Base-by-base conservation (phyloP, 805 yeast genomes). In the Zygoascus bituminiphila region DNA sequence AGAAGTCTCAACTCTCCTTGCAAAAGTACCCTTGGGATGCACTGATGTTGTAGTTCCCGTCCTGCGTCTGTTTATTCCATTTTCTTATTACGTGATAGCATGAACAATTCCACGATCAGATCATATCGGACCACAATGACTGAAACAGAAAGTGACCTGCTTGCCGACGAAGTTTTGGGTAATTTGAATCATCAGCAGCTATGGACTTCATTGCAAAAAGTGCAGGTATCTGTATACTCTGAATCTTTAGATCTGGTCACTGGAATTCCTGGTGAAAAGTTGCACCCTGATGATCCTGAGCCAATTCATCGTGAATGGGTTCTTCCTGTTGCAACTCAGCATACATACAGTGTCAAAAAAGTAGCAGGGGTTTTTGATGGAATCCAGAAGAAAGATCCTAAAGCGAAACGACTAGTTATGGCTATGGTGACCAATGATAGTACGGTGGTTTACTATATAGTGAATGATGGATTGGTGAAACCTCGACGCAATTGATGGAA, bases 391-490 rank as follows among this genome's bases (percentile, higher is more conserved):
- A 43, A 48, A 3, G 51, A 45, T 1, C 47, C 35, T 10, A 52
- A 51, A 25, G 54, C 57, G 2, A 31, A 46, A 14, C 54, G 74
- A 15, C 42, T 70, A 5, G 54, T 68, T 2, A 66, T 70, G 71
- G 74, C 71, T 4, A 60, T 70, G 64, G 61, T 65, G n/a, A 63
- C 72, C 7, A 57, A 62, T 29, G 74, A 70, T 48, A 64, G 71
- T 2, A 69, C 74, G 2, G 65, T 70, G 45, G 76, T 73, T 4
- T 70, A 68, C 52, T 70, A 70, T 47, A 56, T 70, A 36, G 65
- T 70, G 22, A 62, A 69, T 48, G 54, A 61, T 23, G 73, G 71
- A 2, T 55, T 70, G 25, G 63, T 62, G 25, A 61, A 58, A 48
- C 74, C 74, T 5, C 53, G 71, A 23, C 66, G 64, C 49, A 68